A percentile compares a stretch with the other conserved stretches of the same genome.
Evolutionary conservation across 306 rosid species (phyloP).

Genomic region (Cucurbita maxima): DNA sequence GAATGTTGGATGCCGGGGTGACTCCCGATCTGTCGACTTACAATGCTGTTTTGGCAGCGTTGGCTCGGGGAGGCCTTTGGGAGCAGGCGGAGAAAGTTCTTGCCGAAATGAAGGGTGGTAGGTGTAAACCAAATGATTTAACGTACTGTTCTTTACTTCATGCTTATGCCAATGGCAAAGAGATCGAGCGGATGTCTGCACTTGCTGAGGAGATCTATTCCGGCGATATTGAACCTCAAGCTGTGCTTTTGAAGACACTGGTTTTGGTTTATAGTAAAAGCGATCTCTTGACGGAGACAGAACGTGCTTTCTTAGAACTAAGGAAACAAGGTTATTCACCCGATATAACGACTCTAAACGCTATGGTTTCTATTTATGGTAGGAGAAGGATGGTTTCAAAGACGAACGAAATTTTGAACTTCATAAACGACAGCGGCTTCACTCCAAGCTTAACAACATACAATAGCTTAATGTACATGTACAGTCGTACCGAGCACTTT

Average conservation of each 20-base stretch:
- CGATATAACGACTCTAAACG: conserved; percentile 61
- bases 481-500: conserved; percentile 63
- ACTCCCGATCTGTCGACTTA: conserved; percentile 76
- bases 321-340: conserved; percentile 47
- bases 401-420: conserved; percentile 56
- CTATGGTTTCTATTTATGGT: conserved; percentile 86
- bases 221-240: conserved; percentile 41
- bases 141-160: conserved; percentile 80
- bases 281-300: conserved; percentile 68
- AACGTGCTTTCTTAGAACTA: conserved; percentile 58
- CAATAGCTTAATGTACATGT: conserved; percentile 79
- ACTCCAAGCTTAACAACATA: conserved; percentile 86
- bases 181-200: conserved; percentile 44
- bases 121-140: conserved; percentile 72
- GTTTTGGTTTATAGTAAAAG: conserved; percentile 71
- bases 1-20: conserved; percentile 81
- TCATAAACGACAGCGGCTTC: conserved; percentile 54
- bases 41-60: conserved; percentile 78
- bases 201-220: conserved; percentile 69
- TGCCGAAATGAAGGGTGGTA: conserved; percentile 61
- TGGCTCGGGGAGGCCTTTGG: conserved; percentile 92
- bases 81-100: conserved; percentile 73
- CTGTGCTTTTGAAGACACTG: conserved; percentile 79
- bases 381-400: conserved; percentile 67
- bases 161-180: conserved; percentile 83